Percentiles rank a stretch among this genome's conserved stretches.
These are phyloP conservation scores for Lecanicillium sp. DNA, from an alignment of 2,329 filamentous ascomycete species.

Conservation along the genomic window DNA sequence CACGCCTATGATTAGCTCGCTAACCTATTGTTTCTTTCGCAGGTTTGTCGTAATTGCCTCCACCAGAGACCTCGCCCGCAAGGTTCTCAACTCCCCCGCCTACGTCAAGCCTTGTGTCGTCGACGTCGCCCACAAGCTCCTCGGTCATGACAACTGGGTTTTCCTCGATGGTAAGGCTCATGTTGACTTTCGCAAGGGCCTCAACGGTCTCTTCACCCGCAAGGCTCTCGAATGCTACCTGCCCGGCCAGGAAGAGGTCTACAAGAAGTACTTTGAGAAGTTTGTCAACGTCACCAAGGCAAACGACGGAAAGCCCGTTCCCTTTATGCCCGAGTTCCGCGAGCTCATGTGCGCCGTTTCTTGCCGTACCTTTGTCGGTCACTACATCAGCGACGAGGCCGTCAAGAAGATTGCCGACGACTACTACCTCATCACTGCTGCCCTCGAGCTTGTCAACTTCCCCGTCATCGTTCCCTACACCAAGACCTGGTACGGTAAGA, in stretches of 20 bases:
- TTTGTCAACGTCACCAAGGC: constrained; percentile 71
- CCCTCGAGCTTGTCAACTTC: constrained; percentile 96
- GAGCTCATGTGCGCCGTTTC: constrained; percentile 93
- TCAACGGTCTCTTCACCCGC: constrained; percentile 91
- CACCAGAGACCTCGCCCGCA: constrained; percentile 88
- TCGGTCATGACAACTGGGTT: constrained; percentile 90
- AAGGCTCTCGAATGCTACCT: constrained; percentile 82
- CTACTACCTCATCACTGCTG: constrained; percentile 93
- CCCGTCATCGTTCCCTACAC: constrained; percentile 93
- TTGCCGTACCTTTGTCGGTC: constrained; percentile 91
- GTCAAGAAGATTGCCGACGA: constrained; percentile 94
- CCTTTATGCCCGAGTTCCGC: constrained; percentile 88
- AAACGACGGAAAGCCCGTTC: constrained; percentile 62
- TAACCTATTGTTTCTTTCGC: constrained; percentile 1
- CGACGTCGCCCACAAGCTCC: constrained; percentile 85
- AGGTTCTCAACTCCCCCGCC: constrained; percentile 87
- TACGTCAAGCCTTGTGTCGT: constrained; percentile 97
- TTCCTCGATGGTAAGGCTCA: constrained; percentile 93
- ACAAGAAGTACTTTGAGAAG: constrained; percentile 73
- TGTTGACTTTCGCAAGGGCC: constrained; percentile 92
- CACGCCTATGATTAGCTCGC: not conserved
- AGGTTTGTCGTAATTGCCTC: constrained; percentile 97
- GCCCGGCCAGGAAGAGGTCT: constrained; percentile 86
- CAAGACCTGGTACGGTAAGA: constrained; percentile 96
- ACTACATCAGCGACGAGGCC: constrained; percentile 85